These are phyloP conservation scores for Candida sp. DNA, from an alignment of 1,139 yeast genomes.

Conservation along the genomic window DNA sequence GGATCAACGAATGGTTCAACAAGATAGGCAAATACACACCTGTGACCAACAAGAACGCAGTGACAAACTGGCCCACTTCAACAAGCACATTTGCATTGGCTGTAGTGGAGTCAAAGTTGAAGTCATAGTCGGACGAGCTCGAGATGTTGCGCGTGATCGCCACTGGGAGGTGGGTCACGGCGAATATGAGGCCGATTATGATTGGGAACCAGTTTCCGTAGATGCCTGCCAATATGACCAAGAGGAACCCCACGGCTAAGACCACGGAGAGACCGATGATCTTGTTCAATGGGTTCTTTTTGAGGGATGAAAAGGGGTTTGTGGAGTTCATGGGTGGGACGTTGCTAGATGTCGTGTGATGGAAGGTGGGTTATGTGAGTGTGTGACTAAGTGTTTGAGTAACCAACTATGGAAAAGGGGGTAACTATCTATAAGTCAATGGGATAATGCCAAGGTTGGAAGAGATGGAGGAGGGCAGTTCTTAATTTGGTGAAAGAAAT, in stretches of 20 bases:
- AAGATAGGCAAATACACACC: constrained; percentile 73
- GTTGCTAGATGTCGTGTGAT: neutral
- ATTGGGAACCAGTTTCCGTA: constrained; percentile 83
- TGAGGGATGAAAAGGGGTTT: constrained; percentile 16
- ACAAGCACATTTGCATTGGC: constrained; percentile 33
- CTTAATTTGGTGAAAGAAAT: no score
- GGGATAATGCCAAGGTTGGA: no score
- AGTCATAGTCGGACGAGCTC: constrained; percentile 46
- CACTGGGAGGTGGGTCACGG: constrained; percentile 75
- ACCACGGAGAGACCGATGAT: constrained; percentile 77
- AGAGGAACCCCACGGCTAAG: constrained; percentile 76
- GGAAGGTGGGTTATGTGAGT: neutral
- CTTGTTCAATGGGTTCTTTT: constrained; percentile 65
- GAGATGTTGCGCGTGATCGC: constrained; percentile 38
- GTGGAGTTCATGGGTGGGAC: constrained; percentile 34
- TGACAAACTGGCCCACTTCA: constrained; percentile 70
- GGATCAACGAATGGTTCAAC: constrained; percentile 64
- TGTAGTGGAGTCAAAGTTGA: constrained; percentile 42
- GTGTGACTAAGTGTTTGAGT: neutral
- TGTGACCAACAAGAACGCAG: constrained; percentile 68
- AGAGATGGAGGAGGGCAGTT: no score
- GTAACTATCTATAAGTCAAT: no score
- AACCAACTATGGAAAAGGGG: no score
- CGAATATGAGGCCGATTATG: constrained; percentile 54
- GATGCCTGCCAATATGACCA: constrained; percentile 78